Evolutionary conservation across 345 rosid genomes (phyloP).

Genomic region (Eucalyptus cloeziana): DNA sequence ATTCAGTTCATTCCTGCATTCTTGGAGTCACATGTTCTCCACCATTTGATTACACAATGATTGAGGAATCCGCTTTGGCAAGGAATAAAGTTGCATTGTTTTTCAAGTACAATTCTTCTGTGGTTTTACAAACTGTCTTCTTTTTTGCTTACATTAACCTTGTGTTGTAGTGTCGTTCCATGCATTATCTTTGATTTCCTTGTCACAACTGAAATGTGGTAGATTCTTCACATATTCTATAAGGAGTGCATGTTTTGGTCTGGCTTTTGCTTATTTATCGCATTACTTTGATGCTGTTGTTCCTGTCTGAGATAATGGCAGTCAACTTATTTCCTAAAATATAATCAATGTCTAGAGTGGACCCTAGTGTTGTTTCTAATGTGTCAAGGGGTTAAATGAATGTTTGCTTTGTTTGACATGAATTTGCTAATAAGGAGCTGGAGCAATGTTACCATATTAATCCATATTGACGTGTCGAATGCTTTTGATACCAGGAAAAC

Average conservation of each 20-base stretch:
- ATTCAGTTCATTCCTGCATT: neutral
- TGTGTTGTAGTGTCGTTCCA: neutral
- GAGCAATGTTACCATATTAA: neutral
- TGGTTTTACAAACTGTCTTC: neutral
- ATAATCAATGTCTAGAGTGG: neutral
- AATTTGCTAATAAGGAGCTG: neutral
- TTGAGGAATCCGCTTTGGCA: neutral
- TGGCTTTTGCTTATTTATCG: neutral
- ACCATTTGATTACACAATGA: neutral
- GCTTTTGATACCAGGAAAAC: conserved; percentile 15
- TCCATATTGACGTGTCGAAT: neutral
- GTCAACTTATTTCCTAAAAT: neutral
- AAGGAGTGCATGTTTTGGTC: neutral
- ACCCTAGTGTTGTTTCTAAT: neutral
- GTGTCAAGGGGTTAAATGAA: neutral
- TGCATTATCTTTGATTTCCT: neutral
- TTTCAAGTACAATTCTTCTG: neutral
- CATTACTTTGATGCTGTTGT: neutral
- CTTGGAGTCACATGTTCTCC: neutral
- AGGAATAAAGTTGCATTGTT: neutral
- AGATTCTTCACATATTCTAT: neutral
- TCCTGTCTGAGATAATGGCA: neutral
- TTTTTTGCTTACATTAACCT: neutral
- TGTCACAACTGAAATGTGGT: neutral
- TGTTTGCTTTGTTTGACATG: neutral